Conservation (phyloP, 371 early-diverging fungal species). For the Batrachochytrium dendrobatidis region DNA sequence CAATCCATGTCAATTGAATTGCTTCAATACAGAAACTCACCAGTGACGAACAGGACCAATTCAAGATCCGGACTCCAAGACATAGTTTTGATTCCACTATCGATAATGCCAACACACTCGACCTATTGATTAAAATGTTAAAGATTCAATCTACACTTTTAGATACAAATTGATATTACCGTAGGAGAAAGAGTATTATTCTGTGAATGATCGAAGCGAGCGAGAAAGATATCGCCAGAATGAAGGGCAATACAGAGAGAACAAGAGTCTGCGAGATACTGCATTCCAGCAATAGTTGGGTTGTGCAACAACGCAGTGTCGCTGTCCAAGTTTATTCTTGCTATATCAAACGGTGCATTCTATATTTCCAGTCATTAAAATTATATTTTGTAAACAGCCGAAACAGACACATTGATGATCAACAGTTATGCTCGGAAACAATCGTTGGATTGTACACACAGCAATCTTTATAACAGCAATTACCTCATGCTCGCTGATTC, state of each 20-base stretch:
- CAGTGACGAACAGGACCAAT: conserved; percentile 72
- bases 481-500: too few species aligned
- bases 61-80: conserved; percentile 93
- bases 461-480: too few species aligned
- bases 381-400: background rate
- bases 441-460: too few species aligned
- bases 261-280: conserved; percentile 53
- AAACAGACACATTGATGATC: background rate
- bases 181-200: background rate
- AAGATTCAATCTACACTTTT: conserved; percentile 40
- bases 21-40: background rate
- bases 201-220: conserved; percentile 28
- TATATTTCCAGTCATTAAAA: background rate
- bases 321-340: background rate
- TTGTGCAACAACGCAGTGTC: background rate
- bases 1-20: background rate
- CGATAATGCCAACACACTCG: conserved; percentile 33
- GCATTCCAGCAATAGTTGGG: conserved; percentile 7
- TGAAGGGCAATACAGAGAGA: conserved; percentile 55
- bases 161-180: conserved; percentile 41
- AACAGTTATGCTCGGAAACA: too few species aligned
- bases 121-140: conserved; percentile 1
- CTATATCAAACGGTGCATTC: background rate
- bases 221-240: conserved; percentile 64
- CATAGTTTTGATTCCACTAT: conserved; percentile 63